Evolutionary conservation across 2,329 filamentous ascomycete genomes (phyloP).

Genomic region (Xylariaceae sp.): DNA sequence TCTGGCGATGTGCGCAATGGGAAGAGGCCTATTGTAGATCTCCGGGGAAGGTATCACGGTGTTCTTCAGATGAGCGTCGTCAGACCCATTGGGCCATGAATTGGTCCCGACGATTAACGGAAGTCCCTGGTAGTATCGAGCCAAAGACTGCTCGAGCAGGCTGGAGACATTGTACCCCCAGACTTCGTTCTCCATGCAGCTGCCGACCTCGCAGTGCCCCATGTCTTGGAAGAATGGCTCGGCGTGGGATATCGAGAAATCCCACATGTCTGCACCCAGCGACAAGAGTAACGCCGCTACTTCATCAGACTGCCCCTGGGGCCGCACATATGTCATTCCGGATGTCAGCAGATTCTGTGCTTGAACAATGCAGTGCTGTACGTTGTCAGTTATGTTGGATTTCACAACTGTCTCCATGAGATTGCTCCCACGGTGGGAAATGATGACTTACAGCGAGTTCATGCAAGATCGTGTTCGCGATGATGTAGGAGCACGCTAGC

Average conservation of each 20-base stretch:
- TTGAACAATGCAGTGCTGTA: constrained; percentile 17
- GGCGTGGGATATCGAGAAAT: not conserved
- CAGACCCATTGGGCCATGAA: constrained; percentile 4
- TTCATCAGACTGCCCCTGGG: constrained; percentile 2
- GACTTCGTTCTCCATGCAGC: constrained; percentile 16
- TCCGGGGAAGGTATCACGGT: constrained; percentile 1
- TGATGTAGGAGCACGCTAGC: constrained; percentile 16
- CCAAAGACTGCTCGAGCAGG: not conserved
- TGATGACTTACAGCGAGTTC: constrained; percentile 25
- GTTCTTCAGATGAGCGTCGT: accelerated
- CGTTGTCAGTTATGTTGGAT: not conserved
- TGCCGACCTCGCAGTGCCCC: constrained; percentile 9
- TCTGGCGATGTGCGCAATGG: constrained; percentile 18
- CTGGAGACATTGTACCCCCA: constrained; percentile 12
- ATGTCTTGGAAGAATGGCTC: constrained; percentile 15
- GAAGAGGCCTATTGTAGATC: constrained; percentile 10
- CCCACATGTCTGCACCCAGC: constrained; percentile 7
- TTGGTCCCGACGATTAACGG: constrained; percentile 1
- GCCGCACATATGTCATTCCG: not conserved
- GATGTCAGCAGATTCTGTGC: constrained; percentile 6
- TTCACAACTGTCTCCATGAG: not conserved
- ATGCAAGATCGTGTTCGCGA: constrained; percentile 25
- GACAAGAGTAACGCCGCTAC: not conserved
- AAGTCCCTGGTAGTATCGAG: constrained; percentile 1
- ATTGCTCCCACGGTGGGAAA: not conserved